A percentile compares a stretch with the other conserved stretches of the same genome.
Conservation (phyloP, 768 basidiomycete genomes). For the Tubosaeta sp. region DNA sequence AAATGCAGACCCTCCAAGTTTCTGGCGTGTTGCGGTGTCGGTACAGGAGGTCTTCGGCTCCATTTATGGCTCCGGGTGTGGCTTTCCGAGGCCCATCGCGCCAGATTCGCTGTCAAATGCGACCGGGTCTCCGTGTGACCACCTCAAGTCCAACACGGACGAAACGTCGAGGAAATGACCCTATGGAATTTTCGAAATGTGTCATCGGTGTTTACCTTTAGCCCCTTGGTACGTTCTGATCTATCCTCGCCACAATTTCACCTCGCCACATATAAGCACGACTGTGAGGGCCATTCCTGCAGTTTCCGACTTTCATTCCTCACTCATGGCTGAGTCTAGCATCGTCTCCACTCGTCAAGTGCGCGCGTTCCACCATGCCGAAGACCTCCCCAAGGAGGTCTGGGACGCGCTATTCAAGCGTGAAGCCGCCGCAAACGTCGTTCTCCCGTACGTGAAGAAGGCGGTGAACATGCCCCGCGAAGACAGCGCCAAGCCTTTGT, state of each 20-base stretch:
- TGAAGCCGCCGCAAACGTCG: slow-evolving; percentile 36
- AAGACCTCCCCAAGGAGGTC: slow-evolving; percentile 21
- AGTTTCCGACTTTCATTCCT: slow-evolving; percentile 5
- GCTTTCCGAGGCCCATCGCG: neutral
- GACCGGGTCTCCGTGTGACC: neutral
- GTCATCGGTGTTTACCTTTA: neutral
- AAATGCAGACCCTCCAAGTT: neutral
- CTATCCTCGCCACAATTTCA: neutral
- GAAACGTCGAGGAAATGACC: neutral
- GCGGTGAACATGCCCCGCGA: slow-evolving; percentile 6
- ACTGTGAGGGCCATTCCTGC: neutral
- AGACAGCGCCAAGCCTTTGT: slow-evolving; percentile 13
- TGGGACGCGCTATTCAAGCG: slow-evolving; percentile 27
- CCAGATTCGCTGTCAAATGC: neutral
- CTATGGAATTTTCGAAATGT: neutral
- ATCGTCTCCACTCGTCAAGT: neutral
- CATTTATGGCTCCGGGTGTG: neutral
- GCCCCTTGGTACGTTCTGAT: neutral
- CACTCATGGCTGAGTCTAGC: slow-evolving; percentile 15
- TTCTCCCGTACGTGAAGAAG: slow-evolving; percentile 38
- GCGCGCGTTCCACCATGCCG: slow-evolving; percentile 1
- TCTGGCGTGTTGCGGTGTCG: neutral
- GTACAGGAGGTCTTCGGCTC: neutral
- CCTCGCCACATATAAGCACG: slow-evolving; percentile 6
- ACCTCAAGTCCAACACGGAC: neutral